Percentiles rank a stretch among this genome's conserved stretches.
Evolutionary conservation across 495 filamentous ascomycete species (phyloP).

Genomic region (Trichoderma gamsii): DNA sequence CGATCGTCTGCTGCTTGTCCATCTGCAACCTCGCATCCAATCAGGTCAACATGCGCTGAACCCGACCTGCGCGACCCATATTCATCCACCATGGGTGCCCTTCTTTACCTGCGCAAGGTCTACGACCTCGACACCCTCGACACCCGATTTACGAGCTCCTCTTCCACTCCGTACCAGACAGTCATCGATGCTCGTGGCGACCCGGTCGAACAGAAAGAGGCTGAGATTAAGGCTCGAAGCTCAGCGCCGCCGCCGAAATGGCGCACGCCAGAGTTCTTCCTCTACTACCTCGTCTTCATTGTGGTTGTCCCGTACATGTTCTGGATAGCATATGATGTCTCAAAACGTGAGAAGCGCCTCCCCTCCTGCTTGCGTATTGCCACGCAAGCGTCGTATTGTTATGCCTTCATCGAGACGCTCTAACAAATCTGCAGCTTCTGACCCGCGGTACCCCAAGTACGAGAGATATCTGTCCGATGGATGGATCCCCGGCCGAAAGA

Average conservation of each 20-base stretch:
- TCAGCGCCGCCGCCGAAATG: slow-evolving; percentile 57
- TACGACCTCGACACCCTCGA: slow-evolving; percentile 88
- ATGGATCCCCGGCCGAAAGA: slow-evolving; percentile 93
- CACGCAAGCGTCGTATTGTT: neutral
- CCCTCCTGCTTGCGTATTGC: neutral
- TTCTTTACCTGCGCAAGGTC: slow-evolving; percentile 49
- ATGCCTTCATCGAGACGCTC: neutral
- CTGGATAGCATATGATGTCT: slow-evolving; percentile 76
- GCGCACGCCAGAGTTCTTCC: slow-evolving; percentile 77
- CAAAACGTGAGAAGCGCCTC: slow-evolving; percentile 56
- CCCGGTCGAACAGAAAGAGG: slow-evolving; percentile 24
- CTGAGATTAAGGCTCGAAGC: slow-evolving; percentile 20
- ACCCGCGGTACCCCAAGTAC: slow-evolving; percentile 76
- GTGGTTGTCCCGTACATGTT: slow-evolving; percentile 81
- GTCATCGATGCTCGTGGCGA: slow-evolving; percentile 38
- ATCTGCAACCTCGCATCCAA: neutral
- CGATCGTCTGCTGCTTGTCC: neutral
- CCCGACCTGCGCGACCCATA: neutral
- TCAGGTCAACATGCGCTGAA: slow-evolving; percentile 15
- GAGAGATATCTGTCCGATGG: slow-evolving; percentile 64
- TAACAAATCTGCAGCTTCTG: slow-evolving; percentile 50
- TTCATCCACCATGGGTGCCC: slow-evolving; percentile 26
- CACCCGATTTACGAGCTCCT: slow-evolving; percentile 75
- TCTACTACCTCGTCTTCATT: slow-evolving; percentile 70
- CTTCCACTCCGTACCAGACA: slow-evolving; percentile 56